Conservation (phyloP, 1,284 basidiomycete species). For the Fomitiporia mediterranea region DNA sequence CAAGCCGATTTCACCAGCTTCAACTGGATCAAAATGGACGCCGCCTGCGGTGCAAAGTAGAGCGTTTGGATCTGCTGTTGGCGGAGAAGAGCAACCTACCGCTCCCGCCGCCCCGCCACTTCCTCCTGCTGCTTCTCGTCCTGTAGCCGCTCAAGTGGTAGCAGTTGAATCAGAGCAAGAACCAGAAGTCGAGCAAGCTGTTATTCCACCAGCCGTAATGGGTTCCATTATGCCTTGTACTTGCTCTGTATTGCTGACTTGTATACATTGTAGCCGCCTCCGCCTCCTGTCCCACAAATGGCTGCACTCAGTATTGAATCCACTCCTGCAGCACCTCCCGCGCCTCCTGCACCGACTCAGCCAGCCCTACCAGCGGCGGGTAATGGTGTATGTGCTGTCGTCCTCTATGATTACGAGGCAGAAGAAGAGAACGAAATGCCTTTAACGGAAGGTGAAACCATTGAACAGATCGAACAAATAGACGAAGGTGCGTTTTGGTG, state of each 20-base stretch:
- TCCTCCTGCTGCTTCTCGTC: slow-evolving; percentile 27
- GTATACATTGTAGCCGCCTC: slow-evolving; percentile 25
- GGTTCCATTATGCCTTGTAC: not conserved
- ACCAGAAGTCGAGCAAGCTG: slow-evolving; percentile 23
- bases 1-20: slow-evolving; percentile 33
- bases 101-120: slow-evolving; percentile 31
- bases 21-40: slow-evolving; percentile 22
- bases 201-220: slow-evolving; percentile 28
- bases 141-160: slow-evolving; percentile 26
- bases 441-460: slow-evolving; percentile 75
- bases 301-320: slow-evolving; percentile 34
- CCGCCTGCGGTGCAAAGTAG: slow-evolving; percentile 32
- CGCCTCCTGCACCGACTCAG: slow-evolving; percentile 29
- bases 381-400: slow-evolving; percentile 56
- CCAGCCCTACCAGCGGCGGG: slow-evolving; percentile 33
- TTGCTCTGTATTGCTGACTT: not conserved
- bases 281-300: slow-evolving; percentile 36
- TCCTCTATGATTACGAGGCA: slow-evolving; percentile 78
- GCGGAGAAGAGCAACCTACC: slow-evolving; percentile 26
- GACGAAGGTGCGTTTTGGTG: slow-evolving; percentile 50
- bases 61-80: slow-evolving; percentile 19
- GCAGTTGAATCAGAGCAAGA: slow-evolving; percentile 26
- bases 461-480: slow-evolving; percentile 80
- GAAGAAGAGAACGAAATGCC: slow-evolving; percentile 83
- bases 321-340: slow-evolving; percentile 38